Conservation (phyloP, 2,329 filamentous ascomycete genomes). For the Myriosclerotinia scirpicola region DNA sequence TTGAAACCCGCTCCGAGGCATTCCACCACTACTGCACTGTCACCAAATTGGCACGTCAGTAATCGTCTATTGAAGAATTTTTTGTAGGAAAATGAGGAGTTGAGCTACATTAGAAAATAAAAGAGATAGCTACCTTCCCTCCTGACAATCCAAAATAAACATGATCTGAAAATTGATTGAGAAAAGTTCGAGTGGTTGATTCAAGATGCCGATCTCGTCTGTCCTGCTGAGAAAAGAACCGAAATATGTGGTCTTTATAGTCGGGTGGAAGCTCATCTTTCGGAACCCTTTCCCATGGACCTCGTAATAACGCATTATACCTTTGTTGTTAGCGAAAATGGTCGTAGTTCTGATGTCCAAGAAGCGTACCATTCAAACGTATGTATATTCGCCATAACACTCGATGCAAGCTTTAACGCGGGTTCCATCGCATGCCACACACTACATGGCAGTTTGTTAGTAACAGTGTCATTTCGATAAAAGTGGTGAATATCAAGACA, state of each 20-base stretch:
- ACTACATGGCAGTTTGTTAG: neutral
- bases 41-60: neutral
- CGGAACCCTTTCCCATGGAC: neutral
- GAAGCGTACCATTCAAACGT: constrained; percentile 8
- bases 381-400: neutral
- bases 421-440: constrained; percentile 9
- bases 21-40: neutral
- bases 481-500: neutral
- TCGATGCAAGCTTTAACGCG: neutral
- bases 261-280: neutral
- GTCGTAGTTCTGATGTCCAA: neutral
- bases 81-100: neutral
- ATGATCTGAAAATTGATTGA: neutral
- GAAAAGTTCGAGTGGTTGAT: neutral
- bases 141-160: constrained; percentile 5
- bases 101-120: neutral
- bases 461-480: neutral
- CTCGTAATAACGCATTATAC: neutral
- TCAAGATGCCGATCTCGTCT: neutral
- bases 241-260: neutral
- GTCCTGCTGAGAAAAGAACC: neutral
- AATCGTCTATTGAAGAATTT: neutral
- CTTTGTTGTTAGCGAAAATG: neutral
- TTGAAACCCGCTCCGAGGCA: neutral
- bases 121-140: neutral